Evolutionary conservation across 768 basidiomycete genomes (phyloP), one percentile per base, ranked within the genome.

Genomic region (Agrocybe pediades): DNA sequence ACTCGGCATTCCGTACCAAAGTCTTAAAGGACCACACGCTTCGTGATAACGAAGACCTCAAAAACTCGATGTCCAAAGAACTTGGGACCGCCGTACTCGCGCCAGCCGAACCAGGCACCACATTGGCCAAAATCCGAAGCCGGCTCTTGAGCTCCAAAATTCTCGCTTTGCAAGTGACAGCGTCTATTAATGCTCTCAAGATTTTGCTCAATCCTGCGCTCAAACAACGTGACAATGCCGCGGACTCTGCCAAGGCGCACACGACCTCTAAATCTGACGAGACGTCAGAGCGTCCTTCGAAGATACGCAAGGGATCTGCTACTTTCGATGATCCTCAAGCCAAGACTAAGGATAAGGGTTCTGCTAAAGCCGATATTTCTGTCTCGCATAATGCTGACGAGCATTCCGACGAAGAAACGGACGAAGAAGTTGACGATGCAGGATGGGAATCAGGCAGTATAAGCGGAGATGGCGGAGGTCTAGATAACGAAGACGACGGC

Each of bases 121-220:
- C 72, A 13, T 62, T 71, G 23, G 79, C 77, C 2, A 90, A 88
- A 69, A 80, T 88, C 0, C 86, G 88, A 60, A 84, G 79, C 55
- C 82, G 88, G 30, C 71, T 96, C 8, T 74, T 89, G 39, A 94
- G 91, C 63, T 88, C 88, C 3, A 93, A 90, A 65, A 67, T 76
- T n/a, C 72, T 94, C 9, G 85, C 90, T 1, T 71, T 75, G 2
- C 83, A 82, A 57, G 74, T 92, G 1, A 70, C 71, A 6, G 65
- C 68, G 20, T 78, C 81, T 13, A 63, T 94, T 1, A 75, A 75
- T 9, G 73, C 76, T 45, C 65, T 93, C 5, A 74, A 73, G 53
- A 62, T 68, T 15, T 57, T 82, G 25, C 52, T 85, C 29, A 45
- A 69, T 53, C 59, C 60, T 27, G 49, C 48, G 23, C 47, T 64